These are phyloP conservation scores for Debaryomycetaceae sp. DNA, from an alignment of 1,139 yeast species.

Conservation along the genomic window DNA sequence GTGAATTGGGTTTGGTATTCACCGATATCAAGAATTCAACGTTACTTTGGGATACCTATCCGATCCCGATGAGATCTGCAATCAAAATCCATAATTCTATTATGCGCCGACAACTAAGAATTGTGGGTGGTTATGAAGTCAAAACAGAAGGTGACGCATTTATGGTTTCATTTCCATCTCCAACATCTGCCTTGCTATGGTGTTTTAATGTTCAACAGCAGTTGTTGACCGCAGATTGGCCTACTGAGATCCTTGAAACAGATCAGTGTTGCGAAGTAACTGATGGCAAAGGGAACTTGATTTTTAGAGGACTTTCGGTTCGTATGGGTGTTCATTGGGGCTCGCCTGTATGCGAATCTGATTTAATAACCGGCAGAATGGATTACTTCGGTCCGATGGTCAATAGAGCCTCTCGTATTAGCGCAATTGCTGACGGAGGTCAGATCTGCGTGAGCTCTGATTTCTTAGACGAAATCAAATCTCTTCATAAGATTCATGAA, in stretches of 20 bases:
- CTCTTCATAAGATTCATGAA: constrained; percentile 53
- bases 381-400: constrained; percentile 99
- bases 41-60: constrained; percentile 86
- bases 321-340: constrained; percentile 99
- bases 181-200: constrained; percentile 89
- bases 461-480: constrained; percentile 66
- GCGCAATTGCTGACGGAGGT: constrained; percentile 98
- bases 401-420: constrained; percentile 87
- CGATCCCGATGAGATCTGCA: constrained; percentile 94
- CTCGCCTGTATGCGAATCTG: constrained; percentile 91
- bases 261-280: constrained; percentile 81
- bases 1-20: constrained; percentile 90
- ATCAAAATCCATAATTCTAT: constrained; percentile 89
- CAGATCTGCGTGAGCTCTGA: constrained; percentile 86
- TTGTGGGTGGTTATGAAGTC: constrained; percentile 96
- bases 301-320: constrained; percentile 87
- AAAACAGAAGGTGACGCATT: constrained; percentile 99
- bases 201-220: constrained; percentile 91
- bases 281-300: constrained; percentile 59
- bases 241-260: constrained; percentile 81
- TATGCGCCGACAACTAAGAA: constrained; percentile 90
- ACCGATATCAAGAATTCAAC: constrained; percentile 97
- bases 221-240: constrained; percentile 86
- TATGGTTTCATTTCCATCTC: constrained; percentile 96
- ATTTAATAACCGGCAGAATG: constrained; percentile 94